Evolutionary conservation across 2,329 filamentous ascomycete genomes (phyloP).

Genomic region (Emergomyces orientalis): DNA sequence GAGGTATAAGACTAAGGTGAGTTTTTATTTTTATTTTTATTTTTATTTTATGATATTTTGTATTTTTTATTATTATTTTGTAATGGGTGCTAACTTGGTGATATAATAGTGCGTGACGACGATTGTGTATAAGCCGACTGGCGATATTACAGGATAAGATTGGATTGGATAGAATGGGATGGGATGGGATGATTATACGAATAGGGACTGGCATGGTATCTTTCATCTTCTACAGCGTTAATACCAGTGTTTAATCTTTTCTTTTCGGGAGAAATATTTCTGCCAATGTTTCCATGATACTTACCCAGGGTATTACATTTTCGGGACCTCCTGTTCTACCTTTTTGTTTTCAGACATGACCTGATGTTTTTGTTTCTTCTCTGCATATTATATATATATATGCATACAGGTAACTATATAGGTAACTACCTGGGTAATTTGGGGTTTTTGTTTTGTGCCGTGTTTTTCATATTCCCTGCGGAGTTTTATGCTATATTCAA

Average conservation of each 20-base stretch:
- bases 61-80: background rate
- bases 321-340: too few relatives aligned
- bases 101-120: slow-evolving; percentile 98
- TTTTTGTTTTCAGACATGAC: too few relatives aligned
- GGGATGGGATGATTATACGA: background rate
- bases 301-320: too few relatives aligned
- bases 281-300: too few relatives aligned
- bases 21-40: slow-evolving; percentile 11
- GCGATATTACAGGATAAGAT: slow-evolving; percentile 10
- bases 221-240: too few relatives aligned
- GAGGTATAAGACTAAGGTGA: slow-evolving; percentile 80
- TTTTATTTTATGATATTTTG: background rate
- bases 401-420: too few relatives aligned
- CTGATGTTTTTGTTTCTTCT: background rate
- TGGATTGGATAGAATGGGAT: background rate
- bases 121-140: slow-evolving; percentile 90
- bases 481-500: too few relatives aligned
- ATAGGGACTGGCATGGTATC: too few relatives aligned
- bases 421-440: too few relatives aligned
- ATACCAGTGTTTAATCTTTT: background rate
- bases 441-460: too few relatives aligned
- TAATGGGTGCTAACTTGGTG: slow-evolving; percentile 1
- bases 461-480: background rate
- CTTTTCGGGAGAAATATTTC: background rate
- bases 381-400: background rate